Base-by-base conservation (phyloP, 176 grass and related monocot species). In the Lolium perenne region DNA sequence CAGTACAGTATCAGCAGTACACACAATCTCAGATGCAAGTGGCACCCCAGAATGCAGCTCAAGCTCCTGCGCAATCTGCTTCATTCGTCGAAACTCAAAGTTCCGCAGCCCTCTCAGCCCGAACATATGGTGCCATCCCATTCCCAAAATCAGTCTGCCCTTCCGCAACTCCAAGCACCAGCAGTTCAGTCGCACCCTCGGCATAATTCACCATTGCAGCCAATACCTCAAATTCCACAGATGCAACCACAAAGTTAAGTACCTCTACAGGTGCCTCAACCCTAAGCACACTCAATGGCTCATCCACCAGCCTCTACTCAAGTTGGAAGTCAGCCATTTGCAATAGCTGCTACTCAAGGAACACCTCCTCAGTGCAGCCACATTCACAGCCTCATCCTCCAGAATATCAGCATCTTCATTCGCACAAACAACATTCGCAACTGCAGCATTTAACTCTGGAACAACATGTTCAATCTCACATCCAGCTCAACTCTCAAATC, bases 1-100 rank as follows among this genome's bases (percentile, higher is more conserved):
- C n/a, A n/a, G n/a, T n/a, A 20, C 87, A 89, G 20, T 94, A 94
- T 69, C 92, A 83, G 84, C 89, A 91, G 55, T 89, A 91, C 49
- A 38, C 53, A 2, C 92, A 94, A 76, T 78, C 89, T 77, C 87
- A 82, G 49, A 74, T 79, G 78, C 89, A 85, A 77, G 55, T 84
- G 68, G 70, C 32, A 41, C 51, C 84, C 8, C 87, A 88, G 55
- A 84, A 66, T 78, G 59, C 50, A 17, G 46, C 63, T 57, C 86
- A 89, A 91, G 81, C 73, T 79, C 82, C 82, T 38, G 58, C 13
- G 6, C 92, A 94, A 46, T 58, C 84, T 83, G 74, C 63, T 68
- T 48, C 46, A 48, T 1, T 2, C 10, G 46, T 48, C 46, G 9
- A 48, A 48, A 7, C 46, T 48, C 87, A 92, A 84, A n/a, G 62